Evolutionary conservation across 306 rosid species (phyloP).

Genomic region (Luffa aegyptiaca): DNA sequence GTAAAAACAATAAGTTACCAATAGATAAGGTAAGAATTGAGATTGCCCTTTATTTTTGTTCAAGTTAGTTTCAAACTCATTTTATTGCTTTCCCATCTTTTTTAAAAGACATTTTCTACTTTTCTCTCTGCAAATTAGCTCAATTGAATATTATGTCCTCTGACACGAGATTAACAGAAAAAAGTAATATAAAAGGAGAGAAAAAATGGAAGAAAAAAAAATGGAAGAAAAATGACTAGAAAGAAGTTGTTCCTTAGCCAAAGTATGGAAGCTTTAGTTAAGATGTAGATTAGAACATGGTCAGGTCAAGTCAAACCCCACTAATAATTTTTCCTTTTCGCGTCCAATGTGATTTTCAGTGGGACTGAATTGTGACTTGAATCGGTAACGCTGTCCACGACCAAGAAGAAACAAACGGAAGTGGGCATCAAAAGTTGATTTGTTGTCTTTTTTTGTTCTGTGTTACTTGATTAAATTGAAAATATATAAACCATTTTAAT

Average conservation of each 20-base stretch:
- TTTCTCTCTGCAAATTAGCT: not conserved
- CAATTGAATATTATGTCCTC: not conserved
- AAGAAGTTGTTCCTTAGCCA: not conserved
- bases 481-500: constrained; percentile 1
- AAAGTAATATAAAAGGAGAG: not conserved
- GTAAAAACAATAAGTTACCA: not conserved
- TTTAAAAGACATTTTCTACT: not conserved
- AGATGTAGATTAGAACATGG: not conserved
- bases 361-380: constrained; percentile 12
- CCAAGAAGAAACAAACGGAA: constrained; percentile 10
- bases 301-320: not conserved
- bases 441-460: not conserved
- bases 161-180: not conserved
- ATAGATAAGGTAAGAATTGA: not conserved
- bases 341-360: not conserved
- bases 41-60: not conserved
- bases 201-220: not conserved
- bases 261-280: constrained; percentile 8
- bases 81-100: not conserved
- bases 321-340: not conserved
- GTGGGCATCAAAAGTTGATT: constrained; percentile 12
- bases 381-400: constrained; percentile 14
- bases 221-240: not conserved
- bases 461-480: not conserved
- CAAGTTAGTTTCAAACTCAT: not conserved